Conservation (phyloP, 2,329 filamentous ascomycete species). For the Venturia aucupariae region DNA sequence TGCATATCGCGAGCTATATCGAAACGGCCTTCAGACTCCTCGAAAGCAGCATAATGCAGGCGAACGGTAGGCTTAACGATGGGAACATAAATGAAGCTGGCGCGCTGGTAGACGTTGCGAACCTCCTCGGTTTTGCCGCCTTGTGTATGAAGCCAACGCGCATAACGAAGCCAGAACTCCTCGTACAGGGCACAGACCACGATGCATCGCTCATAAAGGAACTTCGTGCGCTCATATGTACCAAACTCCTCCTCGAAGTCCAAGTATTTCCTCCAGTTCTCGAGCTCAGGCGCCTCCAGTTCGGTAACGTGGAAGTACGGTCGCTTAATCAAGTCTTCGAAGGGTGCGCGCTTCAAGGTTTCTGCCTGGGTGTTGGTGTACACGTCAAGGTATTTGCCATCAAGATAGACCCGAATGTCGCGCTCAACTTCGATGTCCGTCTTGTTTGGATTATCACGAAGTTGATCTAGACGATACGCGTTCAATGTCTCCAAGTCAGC, state of each 20-base stretch:
- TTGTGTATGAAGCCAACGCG: conserved; percentile 82
- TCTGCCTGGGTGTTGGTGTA: conserved; percentile 78
- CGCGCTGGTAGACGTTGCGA: conserved; percentile 83
- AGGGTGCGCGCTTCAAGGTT: conserved; percentile 88
- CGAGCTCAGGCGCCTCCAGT: conserved; percentile 72
- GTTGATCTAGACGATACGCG: conserved; percentile 62
- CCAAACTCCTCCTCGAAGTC: conserved; percentile 90
- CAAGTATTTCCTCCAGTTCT: conserved; percentile 91
- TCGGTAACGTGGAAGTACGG: conserved; percentile 96
- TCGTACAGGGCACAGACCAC: conserved; percentile 92
- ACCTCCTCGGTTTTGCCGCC: conserved; percentile 77
- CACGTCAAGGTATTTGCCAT: conserved; percentile 68
- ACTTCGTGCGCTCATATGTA: conserved; percentile 62
- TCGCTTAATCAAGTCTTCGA: conserved; percentile 87
- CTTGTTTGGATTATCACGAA: conserved; percentile 52
- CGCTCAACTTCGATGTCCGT: conserved; percentile 72
- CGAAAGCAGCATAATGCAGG: conserved; percentile 88
- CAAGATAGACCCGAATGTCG: conserved; percentile 70
- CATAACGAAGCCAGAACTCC: conserved; percentile 97
- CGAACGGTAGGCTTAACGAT: conserved; percentile 76
- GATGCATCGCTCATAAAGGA: conserved; percentile 87
- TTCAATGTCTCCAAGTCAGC: conserved; percentile 58
- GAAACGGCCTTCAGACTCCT: conserved; percentile 70
- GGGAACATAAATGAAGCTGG: conserved; percentile 75
- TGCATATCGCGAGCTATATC: conserved; percentile 80